Evolutionary conservation across 495 filamentous ascomycete genomes (phyloP).

Genomic region (Chaetomium cochliodes): DNA sequence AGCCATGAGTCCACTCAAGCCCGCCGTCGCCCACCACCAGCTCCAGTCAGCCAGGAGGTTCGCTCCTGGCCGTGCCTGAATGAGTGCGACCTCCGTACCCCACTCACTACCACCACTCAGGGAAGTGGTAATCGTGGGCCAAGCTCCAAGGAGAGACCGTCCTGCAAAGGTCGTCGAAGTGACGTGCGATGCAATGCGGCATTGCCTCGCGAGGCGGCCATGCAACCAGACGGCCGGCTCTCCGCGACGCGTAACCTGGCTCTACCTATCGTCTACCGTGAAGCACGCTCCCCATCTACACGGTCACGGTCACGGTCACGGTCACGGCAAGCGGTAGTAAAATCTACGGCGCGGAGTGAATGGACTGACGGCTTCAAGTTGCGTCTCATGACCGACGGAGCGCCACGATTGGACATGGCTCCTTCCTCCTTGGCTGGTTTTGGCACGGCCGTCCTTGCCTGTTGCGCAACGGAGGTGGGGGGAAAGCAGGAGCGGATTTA

Average conservation of each 20-base stretch:
- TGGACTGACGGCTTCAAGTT: not conserved
- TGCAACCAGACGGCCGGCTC: slow-evolving; percentile 6
- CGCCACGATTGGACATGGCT: slow-evolving; percentile 26
- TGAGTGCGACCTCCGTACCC: slow-evolving; percentile 30
- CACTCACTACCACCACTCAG: slow-evolving; percentile 10
- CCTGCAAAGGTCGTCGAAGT: not conserved
- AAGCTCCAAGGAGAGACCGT: not conserved
- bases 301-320: too few species aligned
- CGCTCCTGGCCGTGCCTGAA: slow-evolving; percentile 29
- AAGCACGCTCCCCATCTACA: too few species aligned
- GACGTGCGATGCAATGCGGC: not conserved
- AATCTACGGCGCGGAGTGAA: not conserved
- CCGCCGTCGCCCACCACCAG: slow-evolving; percentile 33
- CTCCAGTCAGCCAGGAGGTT: slow-evolving; percentile 20
- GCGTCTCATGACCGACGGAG: slow-evolving; percentile 23
- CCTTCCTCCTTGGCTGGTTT: slow-evolving; percentile 25
- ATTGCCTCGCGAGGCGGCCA: slow-evolving; percentile 10
- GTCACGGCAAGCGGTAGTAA: too few species aligned
- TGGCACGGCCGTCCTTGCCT: slow-evolving; percentile 23
- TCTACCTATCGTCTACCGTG: too few species aligned
- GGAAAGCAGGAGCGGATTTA: slow-evolving; percentile 8
- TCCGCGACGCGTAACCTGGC: slow-evolving; percentile 10
- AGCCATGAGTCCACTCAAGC: slow-evolving; percentile 37
- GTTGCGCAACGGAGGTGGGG: slow-evolving; percentile 32
- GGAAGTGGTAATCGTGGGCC: too few species aligned